phyloP scores from a whole-genome alignment of 352 stramenopile species.

The Ophiocytium majus region DNA sequence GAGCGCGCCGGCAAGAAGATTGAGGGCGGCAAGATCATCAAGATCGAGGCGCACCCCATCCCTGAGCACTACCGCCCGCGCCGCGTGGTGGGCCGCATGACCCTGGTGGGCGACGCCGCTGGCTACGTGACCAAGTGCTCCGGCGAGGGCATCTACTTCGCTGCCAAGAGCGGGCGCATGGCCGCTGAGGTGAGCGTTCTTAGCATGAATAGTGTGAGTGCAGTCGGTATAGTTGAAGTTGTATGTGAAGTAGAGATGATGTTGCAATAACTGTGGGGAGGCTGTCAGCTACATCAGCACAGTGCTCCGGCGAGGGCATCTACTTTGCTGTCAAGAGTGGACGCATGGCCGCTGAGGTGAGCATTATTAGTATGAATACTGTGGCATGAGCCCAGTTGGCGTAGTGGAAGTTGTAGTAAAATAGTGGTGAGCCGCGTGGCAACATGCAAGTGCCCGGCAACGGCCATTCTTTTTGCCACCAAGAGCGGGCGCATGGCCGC shows the following conservation, averaged over 20 bases:
- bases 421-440: no score
- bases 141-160: conserved; percentile 84
- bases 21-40: conserved; percentile 79
- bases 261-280: no score
- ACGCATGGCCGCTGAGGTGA: conserved; percentile 74
- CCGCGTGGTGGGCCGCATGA: conserved; percentile 72
- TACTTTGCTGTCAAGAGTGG: conserved; percentile 82
- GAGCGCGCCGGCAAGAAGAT: conserved; percentile 78
- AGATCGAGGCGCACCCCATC: conserved; percentile 81
- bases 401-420: conserved; percentile 8
- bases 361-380: conserved; percentile 70
- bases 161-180: conserved; percentile 78
- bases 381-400: no score
- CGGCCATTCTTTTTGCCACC: conserved; percentile 81
- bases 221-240: no score
- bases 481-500: conserved; percentile 79
- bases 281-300: conserved; percentile 78
- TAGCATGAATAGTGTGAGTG: conserved; percentile 68
- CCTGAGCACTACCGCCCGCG: conserved; percentile 76
- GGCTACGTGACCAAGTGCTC: conserved; percentile 84
- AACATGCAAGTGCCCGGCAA: conserved; percentile 79
- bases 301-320: conserved; percentile 82
- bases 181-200: conserved; percentile 73
- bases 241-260: conserved; percentile 18
- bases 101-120: conserved; percentile 75